Evolutionary conservation across 2,329 filamentous ascomycete species (phyloP), one percentile per base, ranked within the genome.

Genomic region (Claviceps sp.): DNA sequence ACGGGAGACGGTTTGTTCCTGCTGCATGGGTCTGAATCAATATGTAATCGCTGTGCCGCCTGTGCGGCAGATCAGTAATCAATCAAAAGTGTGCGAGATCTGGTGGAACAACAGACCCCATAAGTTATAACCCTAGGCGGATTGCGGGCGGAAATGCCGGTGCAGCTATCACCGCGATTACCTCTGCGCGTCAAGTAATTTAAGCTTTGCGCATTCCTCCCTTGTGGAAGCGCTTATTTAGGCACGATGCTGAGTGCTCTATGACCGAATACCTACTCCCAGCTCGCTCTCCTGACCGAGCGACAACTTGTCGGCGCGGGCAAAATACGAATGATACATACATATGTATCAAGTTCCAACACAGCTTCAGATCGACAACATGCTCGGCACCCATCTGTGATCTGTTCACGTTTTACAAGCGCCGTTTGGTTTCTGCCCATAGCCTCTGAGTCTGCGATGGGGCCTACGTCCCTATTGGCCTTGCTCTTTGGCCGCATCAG

Each of bases 21-120:
- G 37, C 48, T 47, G 19, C 19, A 52, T 46, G 41, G 37, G 26
- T 51, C 49, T 46, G 41, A 37, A 38, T 49, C 45, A 39, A 54
- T 52, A 46, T 50, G 17, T 39, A 49, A 51, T 54, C 24, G 24
- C 24, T 24, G 24, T 24, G 24, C 24, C 24, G 24, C 24, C 24
- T 24, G 24, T 24, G 24, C 24, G 24, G 24, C 24, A 24, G 24
- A 24, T 24, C 24, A 24, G 24, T 24, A 24, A 24, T 24, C 24
- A 24, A 24, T 24, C 24, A 24, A 5, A 24, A 24, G 24, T 24
- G 24, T 42, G 41, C 52, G 49, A 54, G 49, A 51, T 51, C 49
- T 54, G 47, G 52, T 54, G 52, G 42, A 52, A 54, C 52, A 42
- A 13, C 46, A 24, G 30, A 37, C 19, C 19, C 39, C 10, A 34